phyloP scores from a whole-genome alignment of 495 filamentous ascomycete genomes.

The Trichocladium antarcticum region DNA sequence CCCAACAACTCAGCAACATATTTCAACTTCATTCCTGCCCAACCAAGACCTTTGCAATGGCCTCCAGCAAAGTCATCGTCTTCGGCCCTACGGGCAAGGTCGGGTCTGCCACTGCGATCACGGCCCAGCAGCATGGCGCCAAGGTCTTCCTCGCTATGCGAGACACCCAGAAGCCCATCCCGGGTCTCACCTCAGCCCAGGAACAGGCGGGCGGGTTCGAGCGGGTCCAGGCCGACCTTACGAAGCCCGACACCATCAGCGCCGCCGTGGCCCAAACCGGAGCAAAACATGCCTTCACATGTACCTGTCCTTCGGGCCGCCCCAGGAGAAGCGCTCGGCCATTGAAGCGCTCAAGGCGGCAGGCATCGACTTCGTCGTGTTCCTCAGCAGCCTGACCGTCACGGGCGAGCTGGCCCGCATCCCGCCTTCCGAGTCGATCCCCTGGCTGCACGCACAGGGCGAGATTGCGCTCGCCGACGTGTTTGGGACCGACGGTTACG shows the following conservation, averaged over 20 bases:
- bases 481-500: conserved; percentile 7
- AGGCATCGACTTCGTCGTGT: conserved; percentile 16
- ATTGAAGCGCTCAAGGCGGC: conserved; percentile 8
- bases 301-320: background rate
- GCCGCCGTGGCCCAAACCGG: conserved; percentile 9
- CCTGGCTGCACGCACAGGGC: conserved; percentile 12
- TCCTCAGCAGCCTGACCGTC: conserved; percentile 9
- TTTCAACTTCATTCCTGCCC: background rate
- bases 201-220: conserved; percentile 3
- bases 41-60: background rate
- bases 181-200: background rate
- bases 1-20: no score
- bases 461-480: conserved; percentile 13
- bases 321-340: conserved; percentile 2
- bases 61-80: conserved; percentile 17
- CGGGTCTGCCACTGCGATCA: conserved; percentile 4
- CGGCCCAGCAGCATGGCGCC: conserved; percentile 2
- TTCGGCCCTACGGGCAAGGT: conserved; percentile 18
- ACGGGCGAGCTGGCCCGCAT: background rate
- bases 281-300: conserved; percentile 16
- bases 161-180: conserved; percentile 11
- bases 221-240: conserved; percentile 17
- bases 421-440: background rate
- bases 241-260: conserved; percentile 3
- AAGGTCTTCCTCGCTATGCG: conserved; percentile 14